Evolutionary conservation across 2,329 filamentous ascomycete species (phyloP).

Genomic region (Orbilia quercus): DNA sequence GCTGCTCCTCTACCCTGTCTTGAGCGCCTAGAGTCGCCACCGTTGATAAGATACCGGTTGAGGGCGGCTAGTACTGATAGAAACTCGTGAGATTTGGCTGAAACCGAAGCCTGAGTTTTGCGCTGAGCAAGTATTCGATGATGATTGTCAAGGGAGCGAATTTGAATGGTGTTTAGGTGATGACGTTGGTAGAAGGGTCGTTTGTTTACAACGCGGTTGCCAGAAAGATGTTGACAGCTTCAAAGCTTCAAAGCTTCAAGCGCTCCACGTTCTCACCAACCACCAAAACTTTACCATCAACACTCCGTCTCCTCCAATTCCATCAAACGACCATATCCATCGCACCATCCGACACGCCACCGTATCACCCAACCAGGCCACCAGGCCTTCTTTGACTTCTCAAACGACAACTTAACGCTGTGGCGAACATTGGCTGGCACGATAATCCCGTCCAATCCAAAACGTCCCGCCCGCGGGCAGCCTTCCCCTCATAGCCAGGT

Average conservation of each 20-base stretch:
- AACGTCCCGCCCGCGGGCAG: conserved; percentile 35
- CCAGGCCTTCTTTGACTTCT: not conserved
- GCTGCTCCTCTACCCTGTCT: conserved; percentile 13
- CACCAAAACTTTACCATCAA: not conserved
- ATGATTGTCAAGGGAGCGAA: too few relatives aligned
- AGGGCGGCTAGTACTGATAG: not conserved
- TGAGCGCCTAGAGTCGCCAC: conserved; percentile 1
- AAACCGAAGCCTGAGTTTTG: too few relatives aligned
- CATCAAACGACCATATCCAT: not conserved
- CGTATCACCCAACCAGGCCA: not conserved
- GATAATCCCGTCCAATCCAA: conserved; percentile 42
- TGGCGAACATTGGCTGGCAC: conserved; percentile 16
- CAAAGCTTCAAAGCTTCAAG: conserved; percentile 15
- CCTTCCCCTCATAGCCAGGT: conserved; percentile 3
- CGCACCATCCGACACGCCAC: not conserved
- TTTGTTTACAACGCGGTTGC: conserved; percentile 55
- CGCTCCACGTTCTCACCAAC: not conserved
- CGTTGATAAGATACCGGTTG: not conserved
- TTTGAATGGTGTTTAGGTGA: conserved; percentile 21
- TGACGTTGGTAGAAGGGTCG: conserved; percentile 38
- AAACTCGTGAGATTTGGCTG: too few relatives aligned
- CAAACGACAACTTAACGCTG: conserved; percentile 1
- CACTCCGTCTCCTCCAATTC: not conserved
- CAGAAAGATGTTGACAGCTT: conserved; percentile 34
- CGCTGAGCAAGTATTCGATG: too few relatives aligned